Conservation (phyloP, 2,329 filamentous ascomycete species). For the Thelonectria discophora region DNA sequence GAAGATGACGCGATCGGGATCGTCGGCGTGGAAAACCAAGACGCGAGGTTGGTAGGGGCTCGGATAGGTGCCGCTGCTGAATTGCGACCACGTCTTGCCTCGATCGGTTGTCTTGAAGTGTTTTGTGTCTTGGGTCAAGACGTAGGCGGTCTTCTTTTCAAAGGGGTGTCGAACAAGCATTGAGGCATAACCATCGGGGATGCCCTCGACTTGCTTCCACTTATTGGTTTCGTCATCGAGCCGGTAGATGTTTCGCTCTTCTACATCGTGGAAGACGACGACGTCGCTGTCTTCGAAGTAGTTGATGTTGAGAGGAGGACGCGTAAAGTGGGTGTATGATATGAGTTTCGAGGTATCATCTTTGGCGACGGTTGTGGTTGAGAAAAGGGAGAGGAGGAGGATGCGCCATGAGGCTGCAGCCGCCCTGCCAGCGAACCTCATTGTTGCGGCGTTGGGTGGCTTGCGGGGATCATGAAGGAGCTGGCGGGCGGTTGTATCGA, state of each 20-base stretch:
- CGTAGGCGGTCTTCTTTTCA: slow-evolving; percentile 81
- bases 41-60: slow-evolving; percentile 60
- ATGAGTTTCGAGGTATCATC: slow-evolving; percentile 67
- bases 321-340: slow-evolving; percentile 73
- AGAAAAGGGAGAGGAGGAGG: slow-evolving; percentile 60
- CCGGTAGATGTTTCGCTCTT: slow-evolving; percentile 73
- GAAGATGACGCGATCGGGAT: slow-evolving; percentile 87
- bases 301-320: slow-evolving; percentile 73
- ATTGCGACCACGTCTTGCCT: slow-evolving; percentile 82
- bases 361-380: slow-evolving; percentile 59
- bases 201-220: slow-evolving; percentile 74
- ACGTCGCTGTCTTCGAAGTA: slow-evolving; percentile 93
- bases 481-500: slow-evolving; percentile 14
- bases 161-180: slow-evolving; percentile 80
- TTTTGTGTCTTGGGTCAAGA: slow-evolving; percentile 71
- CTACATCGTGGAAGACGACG: slow-evolving; percentile 76
- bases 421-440: slow-evolving; percentile 63
- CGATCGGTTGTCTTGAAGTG: slow-evolving; percentile 88
- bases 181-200: slow-evolving; percentile 69
- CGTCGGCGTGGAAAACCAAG: slow-evolving; percentile 82
- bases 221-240: slow-evolving; percentile 82
- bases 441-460: slow-evolving; percentile 53
- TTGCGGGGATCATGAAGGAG: slow-evolving; percentile 54
- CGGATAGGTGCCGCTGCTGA: slow-evolving; percentile 69
- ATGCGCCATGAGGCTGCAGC: slow-evolving; percentile 56